A percentile compares a stretch with the other conserved stretches of the same genome.
These are phyloP conservation scores for Skeletonema potamos DNA, from an alignment of 108 stramenopile genomes.

Conservation along the genomic window DNA sequence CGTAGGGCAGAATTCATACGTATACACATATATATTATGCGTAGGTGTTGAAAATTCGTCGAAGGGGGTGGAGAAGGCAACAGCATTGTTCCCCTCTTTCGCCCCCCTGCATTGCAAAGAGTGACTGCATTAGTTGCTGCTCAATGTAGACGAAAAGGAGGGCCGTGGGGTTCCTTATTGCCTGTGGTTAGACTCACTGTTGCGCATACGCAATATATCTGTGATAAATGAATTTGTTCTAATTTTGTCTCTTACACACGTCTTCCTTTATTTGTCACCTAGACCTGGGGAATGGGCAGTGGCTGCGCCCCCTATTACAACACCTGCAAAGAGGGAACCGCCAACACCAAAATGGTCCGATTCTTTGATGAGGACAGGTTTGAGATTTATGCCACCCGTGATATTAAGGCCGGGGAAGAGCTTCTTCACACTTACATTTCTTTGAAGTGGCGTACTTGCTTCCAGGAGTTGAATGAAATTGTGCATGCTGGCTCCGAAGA, in stretches of 20 bases:
- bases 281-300: conserved; percentile 75
- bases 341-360: conserved; percentile 74
- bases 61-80: neutral
- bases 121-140: neutral
- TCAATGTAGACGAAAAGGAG: neutral
- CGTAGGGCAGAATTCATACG: neutral
- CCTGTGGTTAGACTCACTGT: too few species aligned
- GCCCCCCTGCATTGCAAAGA: neutral
- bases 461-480: conserved; percentile 64
- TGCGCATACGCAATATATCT: neutral
- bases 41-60: neutral
- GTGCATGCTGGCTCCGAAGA: conserved; percentile 48
- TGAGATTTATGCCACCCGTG: conserved; percentile 67
- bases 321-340: conserved; percentile 63
- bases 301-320: conserved; percentile 77
- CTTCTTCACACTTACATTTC: conserved; percentile 76
- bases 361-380: conserved; percentile 70
- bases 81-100: neutral
- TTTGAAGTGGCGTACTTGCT: conserved; percentile 73
- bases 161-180: too few species aligned
- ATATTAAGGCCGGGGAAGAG: conserved; percentile 67
- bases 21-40: neutral
- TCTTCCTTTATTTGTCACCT: neutral
- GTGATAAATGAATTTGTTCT: neutral
- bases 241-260: neutral